These are phyloP conservation scores for Nicotiana tomentosiformis DNA, from an alignment of 257 asterid genomes.

Conservation along the genomic window DNA sequence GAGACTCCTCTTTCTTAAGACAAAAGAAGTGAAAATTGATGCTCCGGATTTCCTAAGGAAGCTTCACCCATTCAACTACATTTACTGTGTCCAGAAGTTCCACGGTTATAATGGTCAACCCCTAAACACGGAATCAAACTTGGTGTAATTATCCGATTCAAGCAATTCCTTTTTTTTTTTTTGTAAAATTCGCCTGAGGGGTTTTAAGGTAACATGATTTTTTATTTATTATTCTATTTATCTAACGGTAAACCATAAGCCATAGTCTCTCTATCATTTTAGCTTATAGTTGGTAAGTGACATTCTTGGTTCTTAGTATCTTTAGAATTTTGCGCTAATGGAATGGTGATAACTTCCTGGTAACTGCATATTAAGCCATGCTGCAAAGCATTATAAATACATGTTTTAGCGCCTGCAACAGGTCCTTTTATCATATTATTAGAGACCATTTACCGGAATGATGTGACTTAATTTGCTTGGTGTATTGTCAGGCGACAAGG, in stretches of 20 bases:
- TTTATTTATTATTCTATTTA: not conserved
- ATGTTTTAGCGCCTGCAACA: not conserved
- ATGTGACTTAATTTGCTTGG: not conserved
- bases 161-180: not conserved
- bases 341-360: not conserved
- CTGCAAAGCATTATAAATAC: not conserved
- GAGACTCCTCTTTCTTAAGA: not conserved
- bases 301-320: slow-evolving; percentile 2
- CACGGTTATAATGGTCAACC: not conserved
- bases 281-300: not conserved
- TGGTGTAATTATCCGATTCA: not conserved
- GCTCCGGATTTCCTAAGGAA: not conserved
- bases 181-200: not conserved
- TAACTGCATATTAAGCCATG: not conserved
- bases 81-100: not conserved
- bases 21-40: not conserved
- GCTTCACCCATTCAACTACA: not conserved
- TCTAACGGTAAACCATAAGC: not conserved
- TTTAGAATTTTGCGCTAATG: too few relatives aligned
- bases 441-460: not conserved
- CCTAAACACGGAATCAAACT: not conserved
- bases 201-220: not conserved
- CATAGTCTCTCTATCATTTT: not conserved
- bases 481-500: slow-evolving; percentile 79
- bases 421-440: not conserved